Conservation (phyloP, 768 basidiomycete species). For the Termitomyces sp. region DNA sequence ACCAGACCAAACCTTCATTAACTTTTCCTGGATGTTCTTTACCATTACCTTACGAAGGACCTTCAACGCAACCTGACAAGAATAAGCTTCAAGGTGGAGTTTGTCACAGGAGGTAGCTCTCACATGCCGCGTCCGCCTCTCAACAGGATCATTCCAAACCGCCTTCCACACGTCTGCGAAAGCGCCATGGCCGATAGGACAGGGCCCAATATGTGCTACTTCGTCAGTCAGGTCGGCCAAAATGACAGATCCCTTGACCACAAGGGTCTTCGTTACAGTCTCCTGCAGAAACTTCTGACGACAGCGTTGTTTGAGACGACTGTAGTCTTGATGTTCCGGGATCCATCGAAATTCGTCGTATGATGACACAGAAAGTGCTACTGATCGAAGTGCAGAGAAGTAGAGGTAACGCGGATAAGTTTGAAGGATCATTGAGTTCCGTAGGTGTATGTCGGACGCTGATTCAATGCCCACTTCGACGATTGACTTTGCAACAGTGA, state of each 20-base stretch:
- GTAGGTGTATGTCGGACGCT: conserved; percentile 53
- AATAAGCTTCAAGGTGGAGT: conserved; percentile 1
- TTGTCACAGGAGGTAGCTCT: conserved; percentile 1
- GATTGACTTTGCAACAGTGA: conserved; percentile 24
- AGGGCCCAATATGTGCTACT: conserved; percentile 41
- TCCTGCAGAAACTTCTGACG: conserved; percentile 55
- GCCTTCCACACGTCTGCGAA: conserved; percentile 66
- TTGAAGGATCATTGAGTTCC: conserved; percentile 57
- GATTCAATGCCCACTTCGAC: conserved; percentile 50
- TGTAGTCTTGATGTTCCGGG: conserved; percentile 51
- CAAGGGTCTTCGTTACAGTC: conserved; percentile 50
- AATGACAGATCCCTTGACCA: conserved; percentile 45
- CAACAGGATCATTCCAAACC: conserved; percentile 45
- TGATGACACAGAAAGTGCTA: conserved; percentile 48
- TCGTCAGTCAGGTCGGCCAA: conserved; percentile 57
- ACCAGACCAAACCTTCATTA: conserved; percentile 44
- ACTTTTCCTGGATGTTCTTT: conserved; percentile 46
- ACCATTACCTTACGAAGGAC: conserved; percentile 52
- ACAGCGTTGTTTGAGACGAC: conserved; percentile 52
- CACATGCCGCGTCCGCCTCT: conserved; percentile 32
- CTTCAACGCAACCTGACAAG: conserved; percentile 51
- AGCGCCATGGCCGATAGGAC: conserved; percentile 52
- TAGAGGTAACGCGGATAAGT: conserved; percentile 46
- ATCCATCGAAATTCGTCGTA: conserved; percentile 60
- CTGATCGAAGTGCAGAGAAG: conserved; percentile 50